phyloP scores from a whole-genome alignment of 768 basidiomycete species.

The Russula sp. region DNA sequence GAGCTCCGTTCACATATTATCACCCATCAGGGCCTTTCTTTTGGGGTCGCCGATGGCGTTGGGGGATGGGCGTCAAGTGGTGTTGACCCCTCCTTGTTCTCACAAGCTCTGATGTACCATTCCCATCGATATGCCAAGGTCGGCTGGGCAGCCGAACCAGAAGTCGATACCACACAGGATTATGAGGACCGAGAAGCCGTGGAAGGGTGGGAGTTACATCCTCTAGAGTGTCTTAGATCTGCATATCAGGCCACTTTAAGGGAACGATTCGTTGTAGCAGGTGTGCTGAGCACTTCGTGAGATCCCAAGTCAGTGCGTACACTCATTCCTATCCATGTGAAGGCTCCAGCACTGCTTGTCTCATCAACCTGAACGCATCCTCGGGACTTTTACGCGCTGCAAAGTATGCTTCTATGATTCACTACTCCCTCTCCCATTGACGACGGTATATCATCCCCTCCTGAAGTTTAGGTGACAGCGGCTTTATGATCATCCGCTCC shows the following conservation, averaged over 20 bases:
- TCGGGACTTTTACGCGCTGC: slow-evolving; percentile 70
- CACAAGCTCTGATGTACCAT: slow-evolving; percentile 87
- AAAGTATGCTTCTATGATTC: slow-evolving; percentile 43
- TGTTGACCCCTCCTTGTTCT: slow-evolving; percentile 83
- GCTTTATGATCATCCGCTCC: slow-evolving; percentile 63
- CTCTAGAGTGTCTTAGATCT: slow-evolving; percentile 61
- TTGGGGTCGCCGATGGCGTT: slow-evolving; percentile 90
- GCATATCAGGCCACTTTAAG: slow-evolving; percentile 65
- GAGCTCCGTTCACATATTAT: slow-evolving; percentile 17
- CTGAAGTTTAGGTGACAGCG: slow-evolving; percentile 69
- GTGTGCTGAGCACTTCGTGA: slow-evolving; percentile 18
- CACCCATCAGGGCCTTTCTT: slow-evolving; percentile 52
- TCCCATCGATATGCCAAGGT: slow-evolving; percentile 62
- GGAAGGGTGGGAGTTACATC: slow-evolving; percentile 62
- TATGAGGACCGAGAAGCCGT: slow-evolving; percentile 57
- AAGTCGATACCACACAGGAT: slow-evolving; percentile 69
- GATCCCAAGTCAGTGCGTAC: neutral
- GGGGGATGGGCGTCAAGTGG: slow-evolving; percentile 85
- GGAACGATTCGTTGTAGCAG: slow-evolving; percentile 43
- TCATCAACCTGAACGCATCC: slow-evolving; percentile 66
- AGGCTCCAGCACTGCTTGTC: slow-evolving; percentile 84
- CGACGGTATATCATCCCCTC: slow-evolving; percentile 5
- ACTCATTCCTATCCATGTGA: slow-evolving; percentile 10
- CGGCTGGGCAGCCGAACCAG: slow-evolving; percentile 80
- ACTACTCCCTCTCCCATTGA: neutral